These are phyloP conservation scores for Sporothrix mexicana DNA, from an alignment of 2,329 filamentous ascomycete species.

Conservation along the genomic window DNA sequence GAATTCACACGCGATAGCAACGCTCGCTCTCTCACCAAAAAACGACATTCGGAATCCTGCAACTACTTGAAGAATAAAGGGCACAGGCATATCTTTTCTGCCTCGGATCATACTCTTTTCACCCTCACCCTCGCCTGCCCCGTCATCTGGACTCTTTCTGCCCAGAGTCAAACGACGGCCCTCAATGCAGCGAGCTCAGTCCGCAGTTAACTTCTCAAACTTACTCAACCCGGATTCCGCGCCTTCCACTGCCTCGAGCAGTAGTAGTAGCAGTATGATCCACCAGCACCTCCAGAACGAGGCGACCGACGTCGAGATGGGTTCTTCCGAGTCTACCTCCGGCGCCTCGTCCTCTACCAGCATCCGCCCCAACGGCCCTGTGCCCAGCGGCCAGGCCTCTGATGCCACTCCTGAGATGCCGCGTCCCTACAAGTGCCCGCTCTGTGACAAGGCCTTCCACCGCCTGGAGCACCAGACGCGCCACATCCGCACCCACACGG, in stretches of 20 bases:
- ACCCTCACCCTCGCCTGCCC: conserved; percentile 5
- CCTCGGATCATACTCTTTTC: neutral
- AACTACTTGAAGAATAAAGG: neutral
- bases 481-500: conserved; percentile 81
- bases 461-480: conserved; percentile 89
- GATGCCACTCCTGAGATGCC: conserved; percentile 73
- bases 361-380: conserved; percentile 67
- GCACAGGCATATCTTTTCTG: neutral
- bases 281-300: conserved; percentile 43
- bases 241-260: conserved; percentile 35
- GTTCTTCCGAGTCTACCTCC: conserved; percentile 41
- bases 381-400: conserved; percentile 66
- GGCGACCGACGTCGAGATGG: conserved; percentile 55
- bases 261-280: conserved; percentile 42
- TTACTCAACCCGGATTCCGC: conserved; percentile 67
- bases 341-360: conserved; percentile 45
- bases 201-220: conserved; percentile 76
- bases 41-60: neutral
- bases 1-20: neutral
- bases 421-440: conserved; percentile 95
- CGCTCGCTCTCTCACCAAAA: neutral
- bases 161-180: conserved; percentile 51
- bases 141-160: conserved; percentile 28
- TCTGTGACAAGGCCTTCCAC: conserved; percentile 99
- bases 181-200: conserved; percentile 79